These are phyloP conservation scores for Thuja plicata DNA, from an alignment of 83 land plant genomes.

Conservation along the genomic window DNA sequence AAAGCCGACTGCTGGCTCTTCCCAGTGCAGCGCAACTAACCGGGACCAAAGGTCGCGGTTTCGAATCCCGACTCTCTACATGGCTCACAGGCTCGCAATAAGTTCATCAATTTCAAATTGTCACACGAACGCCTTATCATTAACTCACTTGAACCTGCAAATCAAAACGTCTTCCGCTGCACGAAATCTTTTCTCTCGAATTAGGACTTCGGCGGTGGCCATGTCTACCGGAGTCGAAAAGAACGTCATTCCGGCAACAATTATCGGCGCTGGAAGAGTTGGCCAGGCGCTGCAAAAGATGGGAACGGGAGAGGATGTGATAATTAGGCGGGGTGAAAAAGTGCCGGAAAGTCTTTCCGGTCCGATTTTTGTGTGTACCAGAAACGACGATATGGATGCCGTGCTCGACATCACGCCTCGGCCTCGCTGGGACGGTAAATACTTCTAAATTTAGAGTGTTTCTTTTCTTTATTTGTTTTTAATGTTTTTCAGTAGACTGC, in stretches of 20 bases:
- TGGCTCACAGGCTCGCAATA: neutral
- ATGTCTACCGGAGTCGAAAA: slow-evolving; percentile 19
- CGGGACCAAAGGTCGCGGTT: neutral
- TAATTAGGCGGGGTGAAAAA: slow-evolving; percentile 72
- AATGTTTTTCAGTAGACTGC: too few species aligned
- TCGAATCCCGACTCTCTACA: neutral
- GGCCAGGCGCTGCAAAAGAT: slow-evolving; percentile 74
- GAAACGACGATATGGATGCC: slow-evolving; percentile 88
- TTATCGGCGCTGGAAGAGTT: slow-evolving; percentile 90
- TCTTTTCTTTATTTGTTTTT: neutral
- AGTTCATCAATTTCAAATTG: neutral
- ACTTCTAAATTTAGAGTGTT: neutral
- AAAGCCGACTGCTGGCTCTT: neutral
- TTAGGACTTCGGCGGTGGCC: slow-evolving; percentile 17
- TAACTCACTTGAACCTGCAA: neutral
- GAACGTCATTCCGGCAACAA: slow-evolving; percentile 69
- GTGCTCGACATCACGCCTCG: slow-evolving; percentile 86
- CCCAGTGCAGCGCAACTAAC: neutral
- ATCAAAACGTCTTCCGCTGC: neutral
- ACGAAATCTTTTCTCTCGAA: neutral
- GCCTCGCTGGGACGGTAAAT: slow-evolving; percentile 78
- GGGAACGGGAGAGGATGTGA: slow-evolving; percentile 76
- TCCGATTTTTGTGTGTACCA: slow-evolving; percentile 92
- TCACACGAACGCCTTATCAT: neutral
- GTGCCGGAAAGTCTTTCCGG: slow-evolving; percentile 78